Percentiles rank a stretch among this genome's conserved stretches.
phyloP scores from a whole-genome alignment of 139 green algal genomes.

The Chlorokybus atmophyticus region DNA sequence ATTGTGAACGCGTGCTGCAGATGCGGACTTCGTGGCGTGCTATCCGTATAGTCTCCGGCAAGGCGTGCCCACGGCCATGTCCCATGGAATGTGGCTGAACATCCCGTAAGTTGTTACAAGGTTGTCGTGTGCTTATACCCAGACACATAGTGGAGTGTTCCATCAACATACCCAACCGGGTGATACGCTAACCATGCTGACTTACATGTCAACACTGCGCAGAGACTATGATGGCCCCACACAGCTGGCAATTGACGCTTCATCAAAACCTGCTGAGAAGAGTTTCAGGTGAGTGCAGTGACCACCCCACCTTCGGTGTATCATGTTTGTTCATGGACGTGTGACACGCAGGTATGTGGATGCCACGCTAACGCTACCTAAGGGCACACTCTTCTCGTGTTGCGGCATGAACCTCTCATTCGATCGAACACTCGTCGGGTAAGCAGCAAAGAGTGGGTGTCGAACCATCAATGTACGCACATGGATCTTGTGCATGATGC shows the following conservation, averaged over 20 bases:
- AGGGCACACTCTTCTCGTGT: conserved; percentile 18
- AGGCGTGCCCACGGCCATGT: conserved; percentile 16
- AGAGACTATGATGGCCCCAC: conserved; percentile 14
- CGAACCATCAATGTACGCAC: too few species aligned
- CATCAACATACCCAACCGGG: background rate
- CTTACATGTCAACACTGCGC: background rate
- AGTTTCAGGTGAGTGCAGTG: background rate
- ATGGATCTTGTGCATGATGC: too few species aligned
- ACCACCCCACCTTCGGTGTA: background rate
- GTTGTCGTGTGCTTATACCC: background rate
- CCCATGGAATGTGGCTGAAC: conserved; percentile 21
- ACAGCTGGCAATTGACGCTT: conserved; percentile 5
- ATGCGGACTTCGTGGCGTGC: conserved; percentile 14
- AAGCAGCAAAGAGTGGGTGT: too few species aligned
- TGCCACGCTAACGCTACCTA: conserved; percentile 13
- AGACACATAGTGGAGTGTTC: background rate
- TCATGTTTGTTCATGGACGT: background rate
- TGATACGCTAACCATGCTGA: background rate
- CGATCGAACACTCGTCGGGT: too few species aligned
- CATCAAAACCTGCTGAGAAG: conserved; percentile 7
- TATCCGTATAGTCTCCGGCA: conserved; percentile 20
- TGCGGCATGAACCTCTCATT: conserved; percentile 25
- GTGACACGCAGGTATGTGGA: conserved; percentile 14
- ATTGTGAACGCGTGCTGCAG: too few species aligned
- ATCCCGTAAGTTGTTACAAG: conserved; percentile 8